phyloP scores from a whole-genome alignment of 2,329 filamentous ascomycete genomes.

The Arthrobotrys megalospora region DNA sequence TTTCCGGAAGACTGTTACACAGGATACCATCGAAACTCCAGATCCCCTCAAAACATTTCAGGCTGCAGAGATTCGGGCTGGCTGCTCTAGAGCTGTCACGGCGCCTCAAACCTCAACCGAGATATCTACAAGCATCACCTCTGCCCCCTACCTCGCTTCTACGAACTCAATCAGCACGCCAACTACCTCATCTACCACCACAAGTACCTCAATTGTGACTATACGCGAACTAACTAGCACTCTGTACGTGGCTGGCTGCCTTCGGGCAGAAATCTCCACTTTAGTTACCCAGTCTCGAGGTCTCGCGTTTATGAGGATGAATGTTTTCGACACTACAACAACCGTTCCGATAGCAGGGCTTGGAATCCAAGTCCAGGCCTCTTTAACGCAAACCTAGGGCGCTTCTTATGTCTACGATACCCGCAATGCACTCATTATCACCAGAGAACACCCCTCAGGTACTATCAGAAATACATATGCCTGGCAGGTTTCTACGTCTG shows the following conservation, averaged over 20 bases:
- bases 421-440: neutral
- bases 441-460: neutral
- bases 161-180: neutral
- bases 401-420: neutral
- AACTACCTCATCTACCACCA: neutral
- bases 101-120: neutral
- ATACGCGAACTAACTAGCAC: neutral
- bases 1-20: neutral
- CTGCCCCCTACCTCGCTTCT: neutral
- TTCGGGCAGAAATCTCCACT: neutral
- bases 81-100: conserved; percentile 7
- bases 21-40: conserved; percentile 1
- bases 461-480: neutral
- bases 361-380: neutral
- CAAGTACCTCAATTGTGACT: neutral
- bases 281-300: neutral
- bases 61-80: neutral
- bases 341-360: neutral
- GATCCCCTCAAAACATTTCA: neutral
- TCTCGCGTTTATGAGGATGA: neutral
- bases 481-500: conserved; percentile 2
- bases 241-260: neutral
- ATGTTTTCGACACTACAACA: neutral
- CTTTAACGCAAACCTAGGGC: neutral
- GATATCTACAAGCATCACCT: neutral